These are phyloP conservation scores for Trametes meyenii DNA, from an alignment of 768 basidiomycete genomes.

Conservation along the genomic window DNA sequence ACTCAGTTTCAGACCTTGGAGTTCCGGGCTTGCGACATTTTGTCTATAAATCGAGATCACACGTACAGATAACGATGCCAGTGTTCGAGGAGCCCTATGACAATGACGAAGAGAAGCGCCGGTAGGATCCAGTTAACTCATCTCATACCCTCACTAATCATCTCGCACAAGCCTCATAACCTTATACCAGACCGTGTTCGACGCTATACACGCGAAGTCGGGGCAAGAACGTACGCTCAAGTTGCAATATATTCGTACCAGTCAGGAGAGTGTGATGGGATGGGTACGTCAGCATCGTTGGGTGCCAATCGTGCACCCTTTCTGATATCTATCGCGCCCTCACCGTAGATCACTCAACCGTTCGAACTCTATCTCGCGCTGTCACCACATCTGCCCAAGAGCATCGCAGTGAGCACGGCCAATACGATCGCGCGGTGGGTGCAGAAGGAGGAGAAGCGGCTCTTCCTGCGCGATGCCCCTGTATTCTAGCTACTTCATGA, in stretches of 20 bases:
- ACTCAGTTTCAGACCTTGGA: constrained; percentile 73
- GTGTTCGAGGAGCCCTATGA: constrained; percentile 87
- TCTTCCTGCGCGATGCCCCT: constrained; percentile 90
- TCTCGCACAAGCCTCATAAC: constrained; percentile 64
- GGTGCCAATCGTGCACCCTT: not conserved
- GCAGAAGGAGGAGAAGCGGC: constrained; percentile 76
- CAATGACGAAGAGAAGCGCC: constrained; percentile 54
- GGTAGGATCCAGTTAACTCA: constrained; percentile 44
- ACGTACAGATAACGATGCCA: constrained; percentile 90
- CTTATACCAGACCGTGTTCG: constrained; percentile 85
- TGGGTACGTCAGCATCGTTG: constrained; percentile 65
- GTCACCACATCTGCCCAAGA: constrained; percentile 85
- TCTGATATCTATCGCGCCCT: not conserved
- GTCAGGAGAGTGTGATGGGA: constrained; percentile 87
- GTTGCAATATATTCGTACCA: constrained; percentile 84
- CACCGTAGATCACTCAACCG: constrained; percentile 79
- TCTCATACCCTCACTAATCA: constrained; percentile 6
- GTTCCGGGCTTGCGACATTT: constrained; percentile 94
- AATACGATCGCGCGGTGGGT: constrained; percentile 92
- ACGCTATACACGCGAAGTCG: constrained; percentile 88
- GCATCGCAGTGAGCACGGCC: constrained; percentile 83
- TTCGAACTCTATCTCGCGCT: constrained; percentile 90
- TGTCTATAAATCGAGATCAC: constrained; percentile 86
- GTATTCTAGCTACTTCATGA: constrained; percentile 57
- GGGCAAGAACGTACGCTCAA: constrained; percentile 81